phyloP scores from a whole-genome alignment of 1,284 basidiomycete genomes.

The Austroboletus niveus region DNA sequence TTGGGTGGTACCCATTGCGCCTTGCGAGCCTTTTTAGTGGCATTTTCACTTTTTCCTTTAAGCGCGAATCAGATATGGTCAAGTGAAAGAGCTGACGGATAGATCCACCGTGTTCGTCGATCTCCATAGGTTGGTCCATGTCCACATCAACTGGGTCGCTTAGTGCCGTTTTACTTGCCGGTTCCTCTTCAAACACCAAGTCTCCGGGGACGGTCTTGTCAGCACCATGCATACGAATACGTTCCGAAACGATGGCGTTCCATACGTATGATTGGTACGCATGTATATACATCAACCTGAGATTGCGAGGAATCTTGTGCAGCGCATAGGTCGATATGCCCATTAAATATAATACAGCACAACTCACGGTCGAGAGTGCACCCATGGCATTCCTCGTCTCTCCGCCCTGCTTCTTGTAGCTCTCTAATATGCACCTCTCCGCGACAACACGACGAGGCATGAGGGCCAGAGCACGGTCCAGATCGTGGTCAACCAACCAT shows the following conservation, averaged over 20 bases:
- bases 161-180: conserved; percentile 25
- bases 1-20: conserved; percentile 57
- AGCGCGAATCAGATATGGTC: conserved; percentile 9
- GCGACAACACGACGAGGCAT: conserved; percentile 91
- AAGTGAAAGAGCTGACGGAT: conserved; percentile 1
- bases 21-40: conserved; percentile 43
- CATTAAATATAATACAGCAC: background rate
- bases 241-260: conserved; percentile 94
- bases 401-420: conserved; percentile 78
- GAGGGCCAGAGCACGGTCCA: conserved; percentile 73
- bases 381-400: conserved; percentile 83
- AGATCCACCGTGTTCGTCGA: conserved; percentile 44
- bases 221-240: conserved; percentile 77
- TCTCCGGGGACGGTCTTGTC: conserved; percentile 84
- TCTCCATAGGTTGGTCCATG: conserved; percentile 35
- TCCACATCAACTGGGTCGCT: conserved; percentile 39
- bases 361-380: conserved; percentile 76
- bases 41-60: conserved; percentile 29
- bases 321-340: background rate
- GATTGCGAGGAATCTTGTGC: conserved; percentile 85
- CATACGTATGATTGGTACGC: conserved; percentile 99
- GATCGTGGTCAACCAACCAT: conserved; percentile 78
- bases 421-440: conserved; percentile 89
- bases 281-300: conserved; percentile 97
- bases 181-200: conserved; percentile 66